Percentiles rank a stretch among this genome's conserved stretches.
Conservation (phyloP, 1,284 basidiomycete genomes). For the Sanghuangporus weigelae region DNA sequence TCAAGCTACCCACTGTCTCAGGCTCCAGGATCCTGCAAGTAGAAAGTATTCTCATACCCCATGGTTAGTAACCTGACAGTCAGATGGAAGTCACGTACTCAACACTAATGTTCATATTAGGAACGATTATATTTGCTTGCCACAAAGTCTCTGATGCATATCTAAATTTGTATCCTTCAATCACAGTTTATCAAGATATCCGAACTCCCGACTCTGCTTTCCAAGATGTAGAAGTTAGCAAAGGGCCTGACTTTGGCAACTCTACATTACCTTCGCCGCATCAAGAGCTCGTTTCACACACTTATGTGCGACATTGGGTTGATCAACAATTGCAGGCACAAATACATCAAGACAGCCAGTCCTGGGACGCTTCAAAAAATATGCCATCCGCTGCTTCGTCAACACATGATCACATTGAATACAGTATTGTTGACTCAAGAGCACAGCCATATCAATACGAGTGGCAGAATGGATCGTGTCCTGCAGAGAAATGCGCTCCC, state of each 20-base stretch:
- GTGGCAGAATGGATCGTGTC: neutral
- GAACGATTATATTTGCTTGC: slow-evolving; percentile 78
- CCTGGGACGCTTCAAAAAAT: neutral
- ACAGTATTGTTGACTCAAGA: neutral
- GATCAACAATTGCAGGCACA: slow-evolving; percentile 2
- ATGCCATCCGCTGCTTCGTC: neutral
- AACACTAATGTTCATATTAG: slow-evolving; percentile 32
- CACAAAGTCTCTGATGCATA: slow-evolving; percentile 52
- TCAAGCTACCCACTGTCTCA: slow-evolving; percentile 49
- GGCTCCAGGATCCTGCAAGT: slow-evolving; percentile 55
- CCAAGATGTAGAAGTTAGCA: neutral
- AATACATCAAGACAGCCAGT: neutral
- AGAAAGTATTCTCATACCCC: slow-evolving; percentile 90
- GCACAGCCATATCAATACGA: neutral
- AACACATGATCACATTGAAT: neutral
- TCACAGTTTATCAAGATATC: neutral
- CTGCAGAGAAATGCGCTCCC: neutral
- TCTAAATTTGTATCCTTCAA: neutral
- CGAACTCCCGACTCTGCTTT: neutral
- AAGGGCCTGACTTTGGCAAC: slow-evolving; percentile 2
- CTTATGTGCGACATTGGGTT: slow-evolving; percentile 15
- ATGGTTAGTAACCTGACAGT: slow-evolving; percentile 55
- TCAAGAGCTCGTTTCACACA: neutral
- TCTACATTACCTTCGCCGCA: neutral
- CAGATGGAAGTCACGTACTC: slow-evolving; percentile 4